Evolutionary conservation across 2,329 filamentous ascomycete species (phyloP).

Genomic region (Truncatella angustata): DNA sequence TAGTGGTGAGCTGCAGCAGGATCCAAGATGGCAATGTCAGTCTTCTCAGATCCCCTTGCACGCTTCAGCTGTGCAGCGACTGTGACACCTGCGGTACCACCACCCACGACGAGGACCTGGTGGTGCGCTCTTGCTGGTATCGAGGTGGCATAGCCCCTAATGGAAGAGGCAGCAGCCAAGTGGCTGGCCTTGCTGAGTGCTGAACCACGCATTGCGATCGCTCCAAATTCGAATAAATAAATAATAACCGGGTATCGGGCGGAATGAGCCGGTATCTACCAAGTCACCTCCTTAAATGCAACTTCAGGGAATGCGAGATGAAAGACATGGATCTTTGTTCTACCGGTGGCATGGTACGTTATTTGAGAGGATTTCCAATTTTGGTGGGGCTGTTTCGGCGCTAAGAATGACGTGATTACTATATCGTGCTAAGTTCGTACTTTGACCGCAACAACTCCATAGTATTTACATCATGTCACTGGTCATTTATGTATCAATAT

Average conservation of each 20-base stretch:
- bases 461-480: too few species aligned
- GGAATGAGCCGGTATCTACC: too few species aligned
- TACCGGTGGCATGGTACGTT: background rate
- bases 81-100: conserved; percentile 62
- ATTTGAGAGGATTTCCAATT: conserved; percentile 1
- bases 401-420: conserved; percentile 7
- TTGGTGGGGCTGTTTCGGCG: background rate
- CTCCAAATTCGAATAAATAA: background rate
- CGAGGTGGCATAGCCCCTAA: conserved; percentile 8
- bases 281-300: too few species aligned
- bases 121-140: conserved; percentile 7
- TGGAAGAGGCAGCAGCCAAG: background rate
- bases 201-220: conserved; percentile 1
- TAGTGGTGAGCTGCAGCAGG: conserved; percentile 33
- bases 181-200: background rate
- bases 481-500: too few species aligned
- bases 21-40: conserved; percentile 35
- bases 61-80: conserved; percentile 66
- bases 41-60: conserved; percentile 24
- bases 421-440: background rate
- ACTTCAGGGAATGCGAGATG: background rate
- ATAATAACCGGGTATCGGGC: too few species aligned
- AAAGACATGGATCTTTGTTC: background rate
- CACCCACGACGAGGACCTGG: conserved; percentile 7
- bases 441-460: too few species aligned